phyloP scores from a whole-genome alignment of 352 stramenopile genomes.

The Phytophthora meadii region DNA sequence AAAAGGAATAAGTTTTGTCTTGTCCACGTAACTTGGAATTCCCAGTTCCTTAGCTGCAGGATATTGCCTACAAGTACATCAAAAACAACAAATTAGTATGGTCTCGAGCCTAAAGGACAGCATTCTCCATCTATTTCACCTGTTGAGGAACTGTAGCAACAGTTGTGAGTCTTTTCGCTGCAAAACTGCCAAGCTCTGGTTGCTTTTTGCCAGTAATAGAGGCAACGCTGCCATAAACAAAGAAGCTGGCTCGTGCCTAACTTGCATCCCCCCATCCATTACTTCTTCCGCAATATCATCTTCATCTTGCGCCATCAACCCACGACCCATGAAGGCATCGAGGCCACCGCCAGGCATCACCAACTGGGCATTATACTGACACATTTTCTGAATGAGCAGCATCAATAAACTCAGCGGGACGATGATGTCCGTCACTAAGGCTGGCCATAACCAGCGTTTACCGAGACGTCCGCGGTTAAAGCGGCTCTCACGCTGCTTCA shows the following conservation, averaged over 20 bases:
- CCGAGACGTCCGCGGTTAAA: slow-evolving; percentile 56
- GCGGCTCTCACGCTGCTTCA: slow-evolving; percentile 81
- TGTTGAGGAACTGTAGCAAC: slow-evolving; percentile 63
- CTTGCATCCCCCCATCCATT: neutral
- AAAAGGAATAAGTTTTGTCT: slow-evolving; percentile 57
- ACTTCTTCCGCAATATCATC: slow-evolving; percentile 9
- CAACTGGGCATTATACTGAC: slow-evolving; percentile 57
- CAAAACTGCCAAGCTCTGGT: slow-evolving; percentile 66
- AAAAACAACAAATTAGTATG: slow-evolving; percentile 1
- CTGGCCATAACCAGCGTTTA: slow-evolving; percentile 66
- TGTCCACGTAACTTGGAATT: slow-evolving; percentile 40
- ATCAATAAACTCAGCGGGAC: slow-evolving; percentile 66
- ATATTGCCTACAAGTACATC: slow-evolving; percentile 50
- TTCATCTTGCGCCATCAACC: neutral
- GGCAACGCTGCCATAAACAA: slow-evolving; percentile 63
- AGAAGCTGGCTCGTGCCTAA: slow-evolving; percentile 30
- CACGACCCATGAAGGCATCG: neutral
- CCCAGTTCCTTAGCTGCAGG: slow-evolving; percentile 49
- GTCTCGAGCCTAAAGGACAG: neutral
- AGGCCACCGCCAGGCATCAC: slow-evolving; percentile 19
- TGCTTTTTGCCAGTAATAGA: slow-evolving; percentile 57
- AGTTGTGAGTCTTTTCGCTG: slow-evolving; percentile 50
- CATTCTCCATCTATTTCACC: slow-evolving; percentile 9
- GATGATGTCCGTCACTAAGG: slow-evolving; percentile 74
- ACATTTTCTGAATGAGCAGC: slow-evolving; percentile 64